Base-by-base conservation (phyloP, 805 yeast genomes). In the Lachancea lanzarotensis region DNA sequence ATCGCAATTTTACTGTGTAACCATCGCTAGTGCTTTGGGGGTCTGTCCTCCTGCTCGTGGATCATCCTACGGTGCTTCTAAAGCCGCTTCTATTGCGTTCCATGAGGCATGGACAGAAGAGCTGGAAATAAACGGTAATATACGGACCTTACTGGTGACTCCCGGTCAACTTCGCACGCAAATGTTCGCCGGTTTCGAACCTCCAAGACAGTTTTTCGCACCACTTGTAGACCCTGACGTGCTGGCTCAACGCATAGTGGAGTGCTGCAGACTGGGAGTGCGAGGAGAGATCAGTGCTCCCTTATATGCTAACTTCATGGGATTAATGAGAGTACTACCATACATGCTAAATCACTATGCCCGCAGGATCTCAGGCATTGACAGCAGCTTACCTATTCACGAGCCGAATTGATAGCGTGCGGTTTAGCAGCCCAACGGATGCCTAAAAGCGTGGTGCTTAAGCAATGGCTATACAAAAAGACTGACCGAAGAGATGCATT, bases 101-200 rank as follows among this genome's bases (percentile, higher is more conserved):
- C 96, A 88, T 56, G 96, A 89, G 60, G 81, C 93, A 0, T 68
- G 86, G 30, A 79, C 87, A 0, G 82, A 79, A 53, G 96, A 90
- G 62, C 56, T 82, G 1, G 75, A 78, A 0, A 63, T 72, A 6
- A 54, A 72, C 30, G 65, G 65, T 37, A 60, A 65, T 1, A 76
- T 86, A 30, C 76, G 84, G 52, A 83, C 93, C 0, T 65, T 90
- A 42, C 67, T 90, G 18, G 77, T 88, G 0, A 74, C 87, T 43
- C 93, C 96, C 0, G 97, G 97, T 0, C 97, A 90, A 59, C 57
- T 90, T 48, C 75, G 76, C 45, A 86, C 96, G 0, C 57, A 62
- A 2, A 74, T 90, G 87, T 90, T 90, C 57, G 65, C 67, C n/a
- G 84, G 84, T 12, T 83, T 90, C 25, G 54, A 65, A 29, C 84